Evolutionary conservation across 2,329 filamentous ascomycete genomes (phyloP).

Genomic region (Dactylonectria macrodidyma): DNA sequence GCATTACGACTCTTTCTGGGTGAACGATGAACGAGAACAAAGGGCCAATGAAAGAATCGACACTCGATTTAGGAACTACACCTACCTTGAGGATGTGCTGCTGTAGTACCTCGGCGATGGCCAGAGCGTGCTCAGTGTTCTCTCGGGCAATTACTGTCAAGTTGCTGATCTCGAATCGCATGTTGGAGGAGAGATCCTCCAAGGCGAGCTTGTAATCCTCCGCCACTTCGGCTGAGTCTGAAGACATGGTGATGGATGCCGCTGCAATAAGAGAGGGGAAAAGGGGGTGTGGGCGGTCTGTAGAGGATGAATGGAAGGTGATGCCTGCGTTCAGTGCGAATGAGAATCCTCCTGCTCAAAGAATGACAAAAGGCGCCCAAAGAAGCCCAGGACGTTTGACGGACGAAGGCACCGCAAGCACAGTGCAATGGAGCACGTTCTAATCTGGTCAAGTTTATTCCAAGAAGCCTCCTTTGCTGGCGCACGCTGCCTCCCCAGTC

Average conservation of each 20-base stretch:
- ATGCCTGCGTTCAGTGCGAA: conserved; percentile 21
- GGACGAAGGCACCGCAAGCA: conserved; percentile 36
- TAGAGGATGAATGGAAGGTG: conserved; percentile 31
- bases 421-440: conserved; percentile 41
- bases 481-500: conserved; percentile 41
- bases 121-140: conserved; percentile 94
- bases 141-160: conserved; percentile 97
- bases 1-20: conserved; percentile 38
- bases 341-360: conserved; percentile 26
- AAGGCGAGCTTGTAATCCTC: conserved; percentile 95
- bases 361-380: conserved; percentile 26
- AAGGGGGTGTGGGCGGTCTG: conserved; percentile 26
- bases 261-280: conserved; percentile 31
- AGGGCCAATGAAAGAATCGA: neutral
- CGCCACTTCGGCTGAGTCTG: conserved; percentile 85
- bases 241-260: conserved; percentile 58
- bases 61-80: neutral
- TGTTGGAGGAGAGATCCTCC: conserved; percentile 91
- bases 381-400: conserved; percentile 24
- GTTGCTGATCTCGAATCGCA: conserved; percentile 96
- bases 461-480: conserved; percentile 44
- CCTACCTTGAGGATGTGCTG: conserved; percentile 96
- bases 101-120: conserved; percentile 90
- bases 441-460: conserved; percentile 50
- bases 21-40: neutral